Conservation (phyloP, 2,329 filamentous ascomycete species). For the Neofusicoccum kwambonambiense region DNA sequence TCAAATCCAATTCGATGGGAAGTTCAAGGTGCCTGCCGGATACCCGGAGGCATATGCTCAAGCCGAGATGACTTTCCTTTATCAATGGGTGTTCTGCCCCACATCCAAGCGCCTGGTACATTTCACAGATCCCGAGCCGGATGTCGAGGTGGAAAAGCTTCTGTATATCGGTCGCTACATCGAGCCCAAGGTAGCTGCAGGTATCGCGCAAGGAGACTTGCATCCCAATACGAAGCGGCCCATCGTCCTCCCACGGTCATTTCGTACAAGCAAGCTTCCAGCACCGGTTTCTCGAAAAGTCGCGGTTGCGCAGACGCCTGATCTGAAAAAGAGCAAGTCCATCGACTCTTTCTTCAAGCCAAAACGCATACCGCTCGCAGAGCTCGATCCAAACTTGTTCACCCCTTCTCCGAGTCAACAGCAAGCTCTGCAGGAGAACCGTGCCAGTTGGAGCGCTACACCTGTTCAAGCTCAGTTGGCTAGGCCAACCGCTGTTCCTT, state of each 20-base stretch:
- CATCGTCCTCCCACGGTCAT: slow-evolving; percentile 38
- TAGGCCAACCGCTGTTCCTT: slow-evolving; percentile 21
- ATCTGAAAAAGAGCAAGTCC: slow-evolving; percentile 59
- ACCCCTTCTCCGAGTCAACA: slow-evolving; percentile 66
- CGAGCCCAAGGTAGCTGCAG: slow-evolving; percentile 65
- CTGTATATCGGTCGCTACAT: slow-evolving; percentile 77
- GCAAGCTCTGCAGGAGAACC: slow-evolving; percentile 54
- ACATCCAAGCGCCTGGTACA: slow-evolving; percentile 68
- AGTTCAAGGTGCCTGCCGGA: slow-evolving; percentile 73
- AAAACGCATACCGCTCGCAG: slow-evolving; percentile 62
- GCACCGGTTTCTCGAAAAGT: slow-evolving; percentile 34
- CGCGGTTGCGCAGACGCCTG: slow-evolving; percentile 38
- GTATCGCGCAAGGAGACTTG: slow-evolving; percentile 76
- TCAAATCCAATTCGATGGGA: slow-evolving; percentile 85
- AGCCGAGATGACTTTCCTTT: slow-evolving; percentile 88
- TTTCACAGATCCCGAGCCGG: slow-evolving; percentile 65
- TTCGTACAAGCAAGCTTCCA: slow-evolving; percentile 33
- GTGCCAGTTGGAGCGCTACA: slow-evolving; percentile 55
- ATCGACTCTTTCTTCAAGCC: slow-evolving; percentile 67
- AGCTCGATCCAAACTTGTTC: slow-evolving; percentile 67
- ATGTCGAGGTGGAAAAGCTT: slow-evolving; percentile 67
- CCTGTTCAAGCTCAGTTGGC: slow-evolving; percentile 44
- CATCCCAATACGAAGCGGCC: slow-evolving; percentile 84
- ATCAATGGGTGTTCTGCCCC: slow-evolving; percentile 94
- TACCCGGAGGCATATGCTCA: slow-evolving; percentile 81